Conservation (phyloP, 148 eudicot species). For the Rhododendron vialii region DNA sequence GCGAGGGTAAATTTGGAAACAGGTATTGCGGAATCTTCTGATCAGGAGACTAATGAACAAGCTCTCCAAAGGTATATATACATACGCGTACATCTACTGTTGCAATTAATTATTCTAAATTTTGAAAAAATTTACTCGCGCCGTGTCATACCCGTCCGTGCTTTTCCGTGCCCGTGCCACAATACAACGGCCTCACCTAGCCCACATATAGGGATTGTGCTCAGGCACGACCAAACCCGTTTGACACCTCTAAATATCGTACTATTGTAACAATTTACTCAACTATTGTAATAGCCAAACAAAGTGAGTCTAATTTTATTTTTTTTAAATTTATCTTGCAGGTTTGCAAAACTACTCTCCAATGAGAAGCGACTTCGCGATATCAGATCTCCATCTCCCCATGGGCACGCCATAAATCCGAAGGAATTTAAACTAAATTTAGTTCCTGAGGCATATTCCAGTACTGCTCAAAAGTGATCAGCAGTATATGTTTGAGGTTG, state of each 20-base stretch:
- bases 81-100: too few relatives aligned
- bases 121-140: too few relatives aligned
- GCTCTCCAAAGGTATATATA: constrained; percentile 8
- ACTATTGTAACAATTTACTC: too few relatives aligned
- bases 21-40: not conserved
- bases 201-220: too few relatives aligned
- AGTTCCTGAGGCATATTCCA: not conserved
- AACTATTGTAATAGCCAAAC: too few relatives aligned
- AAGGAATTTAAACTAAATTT: not conserved
- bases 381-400: not conserved
- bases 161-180: too few relatives aligned
- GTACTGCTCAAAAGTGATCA: not conserved
- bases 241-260: too few relatives aligned
- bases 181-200: too few relatives aligned
- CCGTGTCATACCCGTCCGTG: too few relatives aligned
- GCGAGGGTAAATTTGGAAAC: constrained; percentile 7
- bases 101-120: too few relatives aligned
- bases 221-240: too few relatives aligned
- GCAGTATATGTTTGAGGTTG: not conserved
- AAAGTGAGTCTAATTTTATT: not conserved
- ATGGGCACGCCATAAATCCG: not conserved
- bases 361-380: not conserved
- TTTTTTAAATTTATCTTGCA: not conserved
- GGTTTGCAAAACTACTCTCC: constrained; percentile 7
- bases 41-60: constrained; percentile 3